phyloP scores from a whole-genome alignment of 2,329 filamentous ascomycete genomes.

The Arthrobotrys megalospora region DNA sequence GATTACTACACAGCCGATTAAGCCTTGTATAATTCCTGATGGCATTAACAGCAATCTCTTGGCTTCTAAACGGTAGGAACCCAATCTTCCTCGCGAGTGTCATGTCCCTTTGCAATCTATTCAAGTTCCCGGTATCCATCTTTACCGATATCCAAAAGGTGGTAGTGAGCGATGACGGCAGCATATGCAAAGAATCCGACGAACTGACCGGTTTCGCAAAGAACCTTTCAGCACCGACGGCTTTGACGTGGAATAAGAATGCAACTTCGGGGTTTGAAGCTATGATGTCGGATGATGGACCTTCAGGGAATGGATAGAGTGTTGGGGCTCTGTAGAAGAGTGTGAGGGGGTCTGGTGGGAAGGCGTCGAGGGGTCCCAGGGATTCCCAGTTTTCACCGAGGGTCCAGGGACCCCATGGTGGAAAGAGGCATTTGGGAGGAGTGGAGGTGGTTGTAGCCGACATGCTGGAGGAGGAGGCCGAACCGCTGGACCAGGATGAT shows the following conservation, averaged over 20 bases:
- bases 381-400: neutral
- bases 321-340: neutral
- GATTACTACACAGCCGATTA: neutral
- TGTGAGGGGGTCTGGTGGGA: neutral
- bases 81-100: conserved; percentile 32
- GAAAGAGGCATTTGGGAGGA: conserved; percentile 1
- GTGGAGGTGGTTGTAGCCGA: conserved; percentile 1
- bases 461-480: neutral
- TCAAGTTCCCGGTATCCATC: conserved; percentile 5
- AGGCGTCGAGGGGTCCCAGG: conserved; percentile 24
- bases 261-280: conserved; percentile 24
- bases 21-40: conserved; percentile 1
- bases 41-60: neutral
- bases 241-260: conserved; percentile 38
- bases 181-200: neutral
- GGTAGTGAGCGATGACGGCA: neutral
- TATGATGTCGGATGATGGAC: neutral
- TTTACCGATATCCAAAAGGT: conserved; percentile 7
- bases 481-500: neutral
- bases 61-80: conserved; percentile 31
- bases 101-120: conserved; percentile 22
- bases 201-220: neutral
- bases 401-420: neutral
- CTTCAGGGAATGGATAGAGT: neutral
- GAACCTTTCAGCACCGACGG: neutral